These are phyloP conservation scores for Aspergillus pseudoglaucus DNA, from an alignment of 2,329 filamentous ascomycete species.

Conservation along the genomic window DNA sequence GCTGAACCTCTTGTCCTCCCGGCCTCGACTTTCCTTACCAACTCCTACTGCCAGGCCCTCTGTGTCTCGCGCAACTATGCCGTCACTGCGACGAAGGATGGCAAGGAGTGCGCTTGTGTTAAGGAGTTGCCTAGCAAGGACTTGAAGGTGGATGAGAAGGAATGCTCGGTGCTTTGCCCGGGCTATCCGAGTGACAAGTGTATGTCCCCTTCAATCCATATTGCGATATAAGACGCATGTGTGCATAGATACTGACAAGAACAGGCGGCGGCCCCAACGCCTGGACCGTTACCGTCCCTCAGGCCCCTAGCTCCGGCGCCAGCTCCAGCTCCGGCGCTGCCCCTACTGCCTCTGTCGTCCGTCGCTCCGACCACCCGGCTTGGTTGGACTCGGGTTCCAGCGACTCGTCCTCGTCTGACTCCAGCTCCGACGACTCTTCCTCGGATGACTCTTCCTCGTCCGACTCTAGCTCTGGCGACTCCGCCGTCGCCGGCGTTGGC, in stretches of 20 bases:
- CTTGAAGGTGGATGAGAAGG: constrained; percentile 10
- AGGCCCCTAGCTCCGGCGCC: constrained; percentile 1
- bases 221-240: neutral
- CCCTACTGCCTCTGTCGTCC: constrained; percentile 3
- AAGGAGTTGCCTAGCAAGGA: constrained; percentile 11
- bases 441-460: neutral
- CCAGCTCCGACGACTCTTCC: neutral
- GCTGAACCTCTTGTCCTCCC: neutral
- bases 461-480: neutral
- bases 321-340: constrained; percentile 2
- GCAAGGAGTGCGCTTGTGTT: constrained; percentile 17
- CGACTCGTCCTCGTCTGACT: neutral
- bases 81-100: constrained; percentile 13
- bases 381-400: neutral
- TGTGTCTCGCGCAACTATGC: constrained; percentile 10
- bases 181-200: constrained; percentile 16
- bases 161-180: constrained; percentile 15
- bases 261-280: constrained; percentile 13
- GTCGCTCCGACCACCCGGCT: neutral
- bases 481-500: neutral
- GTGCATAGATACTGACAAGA: neutral
- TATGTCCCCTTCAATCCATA: constrained; percentile 7
- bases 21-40: neutral
- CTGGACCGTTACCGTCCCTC: constrained; percentile 12
- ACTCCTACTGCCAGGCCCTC: constrained; percentile 10